Conservation (phyloP, 306 rosid genomes). For the Boehmeria nivea region DNA sequence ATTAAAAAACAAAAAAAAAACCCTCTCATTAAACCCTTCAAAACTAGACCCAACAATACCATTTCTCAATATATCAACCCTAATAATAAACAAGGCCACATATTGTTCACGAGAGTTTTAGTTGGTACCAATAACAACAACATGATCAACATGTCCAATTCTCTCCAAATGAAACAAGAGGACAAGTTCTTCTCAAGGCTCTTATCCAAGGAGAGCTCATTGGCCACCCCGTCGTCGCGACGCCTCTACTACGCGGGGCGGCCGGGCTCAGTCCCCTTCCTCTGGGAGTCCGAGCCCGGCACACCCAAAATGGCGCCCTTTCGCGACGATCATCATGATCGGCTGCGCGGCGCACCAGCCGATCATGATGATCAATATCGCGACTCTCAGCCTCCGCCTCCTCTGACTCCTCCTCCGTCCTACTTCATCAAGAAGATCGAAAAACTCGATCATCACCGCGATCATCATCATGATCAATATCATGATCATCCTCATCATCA, state of each 20-base stretch:
- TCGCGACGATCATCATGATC: too few relatives aligned
- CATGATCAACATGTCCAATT: conserved; percentile 32
- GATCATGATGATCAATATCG: not conserved
- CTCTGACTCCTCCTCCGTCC: conserved; percentile 95
- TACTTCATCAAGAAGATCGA: conserved; percentile 9
- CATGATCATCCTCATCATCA: not conserved
- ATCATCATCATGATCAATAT: not conserved
- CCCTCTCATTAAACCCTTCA: not conserved
- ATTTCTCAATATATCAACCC: too few relatives aligned
- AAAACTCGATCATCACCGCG: not conserved
- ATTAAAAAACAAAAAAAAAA: not conserved
- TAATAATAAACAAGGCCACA: too few relatives aligned
- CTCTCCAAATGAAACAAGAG: conserved; percentile 47
- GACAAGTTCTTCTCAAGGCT: conserved; percentile 61
- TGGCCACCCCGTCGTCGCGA: conserved; percentile 56
- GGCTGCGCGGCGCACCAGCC: conserved; percentile 84
- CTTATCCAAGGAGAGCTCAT: conserved; percentile 58
- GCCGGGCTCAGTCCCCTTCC: conserved; percentile 56
- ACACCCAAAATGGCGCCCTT: conserved; percentile 50
- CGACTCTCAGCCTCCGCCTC: conserved; percentile 58
- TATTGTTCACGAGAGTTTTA: too few relatives aligned
- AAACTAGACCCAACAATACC: not conserved
- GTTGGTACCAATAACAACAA: not conserved
- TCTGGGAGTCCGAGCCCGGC: conserved; percentile 91
- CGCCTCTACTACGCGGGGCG: conserved; percentile 38